Evolutionary conservation across 2,329 filamentous ascomycete genomes (phyloP).

Genomic region (Dichotomopilus funicola): DNA sequence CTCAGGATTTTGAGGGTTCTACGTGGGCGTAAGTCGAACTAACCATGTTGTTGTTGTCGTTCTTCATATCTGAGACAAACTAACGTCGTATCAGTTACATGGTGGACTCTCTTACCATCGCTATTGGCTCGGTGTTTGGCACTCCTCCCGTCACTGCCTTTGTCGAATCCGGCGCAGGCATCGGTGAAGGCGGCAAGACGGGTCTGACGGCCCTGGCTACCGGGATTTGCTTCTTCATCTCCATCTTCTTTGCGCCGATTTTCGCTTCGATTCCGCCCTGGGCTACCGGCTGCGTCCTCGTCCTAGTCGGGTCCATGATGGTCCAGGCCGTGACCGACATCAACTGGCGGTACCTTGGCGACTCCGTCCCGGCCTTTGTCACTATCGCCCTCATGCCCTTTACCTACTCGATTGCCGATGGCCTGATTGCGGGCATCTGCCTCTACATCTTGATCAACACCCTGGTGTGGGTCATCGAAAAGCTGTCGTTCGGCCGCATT

Average conservation of each 20-base stretch:
- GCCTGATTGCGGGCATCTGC: constrained; percentile 73
- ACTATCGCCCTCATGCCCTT: constrained; percentile 84
- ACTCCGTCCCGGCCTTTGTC: constrained; percentile 77
- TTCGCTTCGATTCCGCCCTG: constrained; percentile 85
- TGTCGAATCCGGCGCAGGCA: constrained; percentile 83
- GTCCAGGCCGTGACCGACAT: constrained; percentile 69
- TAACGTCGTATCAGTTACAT: constrained; percentile 46
- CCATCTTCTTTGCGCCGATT: constrained; percentile 83
- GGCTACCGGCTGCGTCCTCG: constrained; percentile 82
- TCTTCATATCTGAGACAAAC: background rate
- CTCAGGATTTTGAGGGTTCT: constrained; percentile 82
- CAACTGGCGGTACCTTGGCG: constrained; percentile 83
- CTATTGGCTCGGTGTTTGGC: constrained; percentile 72
- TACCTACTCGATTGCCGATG: constrained; percentile 82
- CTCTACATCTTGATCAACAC: constrained; percentile 72
- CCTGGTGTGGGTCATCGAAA: constrained; percentile 61
- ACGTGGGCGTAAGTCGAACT: constrained; percentile 50
- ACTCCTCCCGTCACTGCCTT: constrained; percentile 78
- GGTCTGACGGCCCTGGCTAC: constrained; percentile 75
- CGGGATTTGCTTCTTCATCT: constrained; percentile 78
- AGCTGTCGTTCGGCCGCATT: constrained; percentile 60
- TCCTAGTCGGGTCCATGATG: constrained; percentile 88
- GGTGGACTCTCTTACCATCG: constrained; percentile 72
- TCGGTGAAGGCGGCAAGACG: constrained; percentile 79
- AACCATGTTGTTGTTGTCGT: background rate